Conservation (phyloP, 129 eudicot genomes). For the Gnaphalium uliginosum region DNA sequence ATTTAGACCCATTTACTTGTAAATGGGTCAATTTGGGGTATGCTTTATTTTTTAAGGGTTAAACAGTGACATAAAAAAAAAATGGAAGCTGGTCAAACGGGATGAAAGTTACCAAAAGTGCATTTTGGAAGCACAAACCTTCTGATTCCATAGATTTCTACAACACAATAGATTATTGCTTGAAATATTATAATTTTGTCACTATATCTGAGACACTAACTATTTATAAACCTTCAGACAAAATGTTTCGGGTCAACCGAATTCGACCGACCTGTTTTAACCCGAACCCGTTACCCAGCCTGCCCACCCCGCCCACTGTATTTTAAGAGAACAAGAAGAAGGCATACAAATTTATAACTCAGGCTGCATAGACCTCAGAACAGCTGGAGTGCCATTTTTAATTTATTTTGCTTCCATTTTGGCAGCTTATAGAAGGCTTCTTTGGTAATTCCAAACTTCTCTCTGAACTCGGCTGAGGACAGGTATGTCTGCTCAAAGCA, state of each 20-base stretch:
- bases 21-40: not conserved
- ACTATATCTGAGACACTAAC: not conserved
- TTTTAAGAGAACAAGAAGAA: slow-evolving; percentile 1
- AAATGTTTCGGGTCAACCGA: not conserved
- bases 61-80: not conserved
- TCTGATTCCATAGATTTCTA: not conserved
- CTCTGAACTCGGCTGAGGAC: slow-evolving; percentile 85
- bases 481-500: slow-evolving; percentile 66
- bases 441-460: slow-evolving; percentile 88
- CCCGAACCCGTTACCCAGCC: not conserved
- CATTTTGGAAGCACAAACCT: not conserved
- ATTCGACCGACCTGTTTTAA: not conserved
- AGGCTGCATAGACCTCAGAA: slow-evolving; percentile 52
- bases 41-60: not conserved
- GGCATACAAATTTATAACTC: slow-evolving; percentile 40
- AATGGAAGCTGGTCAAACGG: not conserved
- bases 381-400: slow-evolving; percentile 74
- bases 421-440: slow-evolving; percentile 81
- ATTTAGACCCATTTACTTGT: not conserved
- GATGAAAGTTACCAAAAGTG: not conserved
- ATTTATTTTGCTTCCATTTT: slow-evolving; percentile 96
- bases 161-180: not conserved
- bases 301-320: not conserved
- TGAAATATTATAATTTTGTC: not conserved
- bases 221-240: not conserved